phyloP scores from a whole-genome alignment of 805 yeast genomes.

The Clavispora phyllophila region DNA sequence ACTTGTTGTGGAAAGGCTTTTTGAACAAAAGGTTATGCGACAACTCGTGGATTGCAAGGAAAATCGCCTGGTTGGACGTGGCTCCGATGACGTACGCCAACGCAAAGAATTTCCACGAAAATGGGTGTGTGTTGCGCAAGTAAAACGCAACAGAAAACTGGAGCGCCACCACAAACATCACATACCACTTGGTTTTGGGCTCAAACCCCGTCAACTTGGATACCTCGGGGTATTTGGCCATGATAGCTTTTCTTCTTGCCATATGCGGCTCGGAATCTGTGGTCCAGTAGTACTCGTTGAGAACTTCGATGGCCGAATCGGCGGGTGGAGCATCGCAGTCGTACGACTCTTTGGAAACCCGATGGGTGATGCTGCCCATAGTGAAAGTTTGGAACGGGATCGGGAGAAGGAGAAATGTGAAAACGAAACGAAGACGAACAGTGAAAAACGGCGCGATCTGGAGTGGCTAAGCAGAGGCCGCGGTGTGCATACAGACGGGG shows the following conservation, averaged over 20 bases:
- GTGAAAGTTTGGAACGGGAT: not conserved
- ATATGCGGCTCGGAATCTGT: constrained; percentile 78
- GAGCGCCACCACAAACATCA: constrained; percentile 56
- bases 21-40: constrained; percentile 82
- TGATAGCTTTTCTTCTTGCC: constrained; percentile 63
- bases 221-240: constrained; percentile 74
- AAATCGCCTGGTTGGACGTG: constrained; percentile 76
- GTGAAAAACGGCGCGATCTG: not conserved
- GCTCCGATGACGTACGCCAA: constrained; percentile 81
- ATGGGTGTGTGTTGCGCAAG: constrained; percentile 51
- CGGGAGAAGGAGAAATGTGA: not conserved
- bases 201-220: constrained; percentile 80
- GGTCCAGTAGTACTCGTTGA: constrained; percentile 80
- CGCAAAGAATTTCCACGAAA: constrained; percentile 49
- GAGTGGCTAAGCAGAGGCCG: not conserved
- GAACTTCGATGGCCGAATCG: constrained; percentile 34
- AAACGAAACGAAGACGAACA: not conserved
- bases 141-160: constrained; percentile 64
- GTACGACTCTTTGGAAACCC: constrained; percentile 13
- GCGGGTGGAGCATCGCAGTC: constrained; percentile 33
- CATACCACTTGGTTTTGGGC: constrained; percentile 77
- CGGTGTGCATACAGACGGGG: not conserved
- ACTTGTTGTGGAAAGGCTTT: constrained; percentile 68
- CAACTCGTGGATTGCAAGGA: constrained; percentile 84
- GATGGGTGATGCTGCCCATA: constrained; percentile 16